A percentile compares a stretch with the other conserved stretches of the same genome.
Evolutionary conservation across 2,329 filamentous ascomycete species (phyloP).

Genomic region (Calonectria pteridis): DNA sequence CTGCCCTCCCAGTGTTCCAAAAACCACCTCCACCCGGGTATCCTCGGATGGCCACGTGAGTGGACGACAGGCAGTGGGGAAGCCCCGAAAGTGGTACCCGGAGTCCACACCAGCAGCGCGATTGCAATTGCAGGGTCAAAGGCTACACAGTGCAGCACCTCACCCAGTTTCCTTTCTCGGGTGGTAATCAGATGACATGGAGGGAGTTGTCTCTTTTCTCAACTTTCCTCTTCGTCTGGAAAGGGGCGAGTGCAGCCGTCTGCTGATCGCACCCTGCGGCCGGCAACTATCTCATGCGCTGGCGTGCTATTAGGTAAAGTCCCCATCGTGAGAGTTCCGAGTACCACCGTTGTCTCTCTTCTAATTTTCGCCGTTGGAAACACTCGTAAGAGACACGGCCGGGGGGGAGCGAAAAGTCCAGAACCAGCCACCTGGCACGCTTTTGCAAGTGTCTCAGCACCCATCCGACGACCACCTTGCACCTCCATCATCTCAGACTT

Average conservation of each 20-base stretch:
- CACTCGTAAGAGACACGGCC: not conserved
- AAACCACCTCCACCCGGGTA: constrained; percentile 27
- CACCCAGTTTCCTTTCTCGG: not conserved
- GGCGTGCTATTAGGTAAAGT: not conserved
- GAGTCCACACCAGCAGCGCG: constrained; percentile 8
- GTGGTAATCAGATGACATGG: constrained; percentile 1
- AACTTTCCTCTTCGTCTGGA: not conserved
- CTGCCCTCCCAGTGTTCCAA: not conserved
- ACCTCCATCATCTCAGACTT: constrained; percentile 3
- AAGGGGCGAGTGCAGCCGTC: not conserved
- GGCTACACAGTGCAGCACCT: not conserved
- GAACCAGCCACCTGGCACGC: not conserved
- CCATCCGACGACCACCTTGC: not conserved
- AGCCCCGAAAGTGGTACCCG: not conserved
- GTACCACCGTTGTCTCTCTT: not conserved
- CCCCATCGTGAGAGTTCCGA: not conserved
- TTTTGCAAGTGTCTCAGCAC: not conserved
- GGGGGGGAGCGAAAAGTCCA: not conserved
- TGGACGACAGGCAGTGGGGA: constrained; percentile 31
- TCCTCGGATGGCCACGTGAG: constrained; percentile 39
- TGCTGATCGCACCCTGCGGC: not conserved
- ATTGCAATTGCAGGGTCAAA: constrained; percentile 24
- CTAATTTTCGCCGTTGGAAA: not conserved
- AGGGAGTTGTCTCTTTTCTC: constrained; percentile 5
- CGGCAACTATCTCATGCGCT: not conserved